Evolutionary conservation across 228 moss, liverwort and hornwort species (phyloP), one percentile per base, ranked within the genome.

Genomic region (Sphagnum magellanicum): DNA sequence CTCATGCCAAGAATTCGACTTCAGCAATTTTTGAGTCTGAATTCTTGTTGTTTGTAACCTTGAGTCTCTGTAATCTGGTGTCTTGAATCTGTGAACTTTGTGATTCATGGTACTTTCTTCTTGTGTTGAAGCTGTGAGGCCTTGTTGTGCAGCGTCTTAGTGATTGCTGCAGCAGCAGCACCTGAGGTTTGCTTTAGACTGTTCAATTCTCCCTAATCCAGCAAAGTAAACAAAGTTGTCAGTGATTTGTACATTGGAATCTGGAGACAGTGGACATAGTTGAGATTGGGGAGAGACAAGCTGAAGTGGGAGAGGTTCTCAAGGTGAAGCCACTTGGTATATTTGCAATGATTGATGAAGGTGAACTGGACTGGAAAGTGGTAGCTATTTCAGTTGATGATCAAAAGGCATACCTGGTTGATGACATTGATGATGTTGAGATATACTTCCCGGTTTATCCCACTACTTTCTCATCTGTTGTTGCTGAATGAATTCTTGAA

Each of bases 351-450:
- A 82, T 86, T 68, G 86, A 86, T 60, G 82, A 86, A 52, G 86
- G 86, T 48, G 86, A 86, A 69, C 77, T 86, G 10, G 86, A 86
- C 66, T 86, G 86, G 86, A 86, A 86, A 71, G 78, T 86, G n/a
- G 82, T 86, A 5, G 82, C 79, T 11, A 86, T 86, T 63, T 80
- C 86, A 11, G 73, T 82, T 48, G 73, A 82, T 59, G 86, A 86
- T 70, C 82, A 77, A 0, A 86, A 86, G 66, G 82, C 82, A 50
- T 52, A 63, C 11, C 77, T 79, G 66, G 82, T 86, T 5, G 79
- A 86, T 70, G 82, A 77, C 63, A 86, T 86, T 48, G 71, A 66
- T 32, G 82, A 82, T 61, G 86, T 86, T 4, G 86, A 86, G 65
- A 61, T 71, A 5, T 82, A 86, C 69, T 82, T 86, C 47, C 86